Evolutionary conservation across 192 early-diverging fungal genomes (phyloP), one percentile per base, ranked within the genome.

Genomic region (Funneliformis mosseae): DNA sequence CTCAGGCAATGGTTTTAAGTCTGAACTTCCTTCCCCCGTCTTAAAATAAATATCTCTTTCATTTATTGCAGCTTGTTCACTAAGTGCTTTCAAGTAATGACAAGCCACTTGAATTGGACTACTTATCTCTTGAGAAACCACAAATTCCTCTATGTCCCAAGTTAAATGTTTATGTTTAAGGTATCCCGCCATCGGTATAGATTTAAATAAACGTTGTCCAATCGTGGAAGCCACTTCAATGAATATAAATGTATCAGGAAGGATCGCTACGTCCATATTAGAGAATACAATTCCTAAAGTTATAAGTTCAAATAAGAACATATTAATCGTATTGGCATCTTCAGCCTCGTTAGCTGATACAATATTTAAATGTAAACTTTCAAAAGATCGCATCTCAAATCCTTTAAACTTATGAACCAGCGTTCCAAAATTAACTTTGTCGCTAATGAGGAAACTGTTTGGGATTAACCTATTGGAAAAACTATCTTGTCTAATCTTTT

Each of bases 191-290:
- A 80, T 33, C 18, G 42, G 41, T 9, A 80, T 9, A 10, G 79
- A 80, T 18, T 80, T 33, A 74, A 71, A 43, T 8, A 80, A 61
- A 43, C 74, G 27, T 63, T 80, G 79, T 18, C 60, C 69, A n/a
- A 74, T 48, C 23, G 78, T 72, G 21, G 79, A 80, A 33, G 69
- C 79, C 10, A 80, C 25, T 60, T 80, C 79, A 55, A 80, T 80
- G 38, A 33, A 80, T 48, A 71, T 12, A 14, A 21, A 27, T 8
- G 41, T 72, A 11, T 25, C 14, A 41, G 63, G 79, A 39, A 80
- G 25, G 14, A 25, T 11, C 45, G 79, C 68, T 18, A 80, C 76
- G 21, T 70, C 39, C 25, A 63, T 28, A 39, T 59, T 46, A 61
- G 38, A 41, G 11, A 45, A 72, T 16, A 80, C 50, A 10, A 80